Evolutionary conservation across 345 rosid genomes (phyloP).

Genomic region (Acer campestre): DNA sequence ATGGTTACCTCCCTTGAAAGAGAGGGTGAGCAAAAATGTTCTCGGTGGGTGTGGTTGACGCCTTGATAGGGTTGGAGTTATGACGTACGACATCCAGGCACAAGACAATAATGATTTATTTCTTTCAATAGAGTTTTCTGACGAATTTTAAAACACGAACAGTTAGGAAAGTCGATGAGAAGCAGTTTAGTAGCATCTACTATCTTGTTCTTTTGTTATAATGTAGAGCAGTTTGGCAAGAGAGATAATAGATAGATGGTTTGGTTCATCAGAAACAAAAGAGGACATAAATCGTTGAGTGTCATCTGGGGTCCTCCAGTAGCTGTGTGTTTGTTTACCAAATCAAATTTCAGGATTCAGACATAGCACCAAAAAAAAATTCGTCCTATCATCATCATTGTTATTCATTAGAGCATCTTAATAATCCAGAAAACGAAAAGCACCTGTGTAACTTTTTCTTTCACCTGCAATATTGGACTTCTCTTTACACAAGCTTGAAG

Average conservation of each 20-base stretch:
- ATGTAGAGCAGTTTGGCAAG: not conserved
- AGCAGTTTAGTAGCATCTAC: not conserved
- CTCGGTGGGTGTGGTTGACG: not conserved
- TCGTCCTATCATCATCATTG: not conserved
- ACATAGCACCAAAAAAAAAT: not conserved
- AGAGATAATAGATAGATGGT: not conserved
- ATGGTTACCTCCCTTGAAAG: too few relatives aligned
- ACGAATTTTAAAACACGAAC: too few relatives aligned
- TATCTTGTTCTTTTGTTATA: not conserved
- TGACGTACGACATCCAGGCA: too few relatives aligned
- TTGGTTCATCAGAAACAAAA: not conserved
- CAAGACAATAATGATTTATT: too few relatives aligned
- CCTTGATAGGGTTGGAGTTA: not conserved
- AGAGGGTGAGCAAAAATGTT: too few relatives aligned
- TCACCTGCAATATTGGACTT: not conserved
- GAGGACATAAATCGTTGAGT: not conserved
- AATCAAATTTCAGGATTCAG: not conserved
- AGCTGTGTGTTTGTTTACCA: slow-evolving; percentile 10
- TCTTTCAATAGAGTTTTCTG: too few relatives aligned
- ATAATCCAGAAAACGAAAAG: slow-evolving; percentile 2
- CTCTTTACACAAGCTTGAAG: not conserved
- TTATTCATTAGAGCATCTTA: not conserved
- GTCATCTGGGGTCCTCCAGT: not conserved
- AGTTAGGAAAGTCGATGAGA: not conserved
- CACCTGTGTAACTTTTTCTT: not conserved